Base-by-base conservation (phyloP, 768 basidiomycete genomes). In the Boletales sp. region DNA sequence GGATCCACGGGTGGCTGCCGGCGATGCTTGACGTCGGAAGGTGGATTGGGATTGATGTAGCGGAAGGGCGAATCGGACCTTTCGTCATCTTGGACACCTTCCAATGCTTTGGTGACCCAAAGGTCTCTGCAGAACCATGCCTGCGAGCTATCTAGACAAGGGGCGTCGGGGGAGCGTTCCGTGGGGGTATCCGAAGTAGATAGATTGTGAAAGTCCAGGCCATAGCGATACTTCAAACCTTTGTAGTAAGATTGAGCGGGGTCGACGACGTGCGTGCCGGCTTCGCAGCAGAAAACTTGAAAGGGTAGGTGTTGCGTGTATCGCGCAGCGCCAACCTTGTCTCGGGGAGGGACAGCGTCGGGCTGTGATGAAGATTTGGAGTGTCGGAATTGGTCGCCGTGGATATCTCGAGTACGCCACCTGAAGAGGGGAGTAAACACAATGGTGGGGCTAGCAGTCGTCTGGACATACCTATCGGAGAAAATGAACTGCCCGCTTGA, bases 201-300 rank as follows among this genome's bases (percentile, higher is more conserved):
- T 32, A 89, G 70, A 59, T 98, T 97, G 64, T 91, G 87, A 65
- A 81, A 87, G 57, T 91, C 82, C 9, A 70, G 72, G 4, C 91
- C 93, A 2, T 90, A 80, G 41, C 94, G 87, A 67, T 99, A 99
- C 0, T 63, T 63, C 57, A 99, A 79, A 38, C 90, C 90, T 37
- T 83, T 83, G 75, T 99, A 99, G 74, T 98, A 99, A 0, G 93
- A 90, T 67, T 97, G 94, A 32, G 79, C 80, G 11, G 96, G 96
- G 64, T 99, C 96, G 55, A 99, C 86, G 63, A 99, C 85, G 66
- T 98, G 96, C 1, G 93, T 94, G 6, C 96, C 96, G 1, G 93
- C 87, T 73, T 99, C 96, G 70, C 96, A 99, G 74, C 96, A 99
- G 72, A 96, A 98, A 9, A 90, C 93, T 66, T 99, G 96, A 76